These are phyloP conservation scores for Jackrogersella multiformis DNA, from an alignment of 495 filamentous ascomycete genomes.

Conservation along the genomic window DNA sequence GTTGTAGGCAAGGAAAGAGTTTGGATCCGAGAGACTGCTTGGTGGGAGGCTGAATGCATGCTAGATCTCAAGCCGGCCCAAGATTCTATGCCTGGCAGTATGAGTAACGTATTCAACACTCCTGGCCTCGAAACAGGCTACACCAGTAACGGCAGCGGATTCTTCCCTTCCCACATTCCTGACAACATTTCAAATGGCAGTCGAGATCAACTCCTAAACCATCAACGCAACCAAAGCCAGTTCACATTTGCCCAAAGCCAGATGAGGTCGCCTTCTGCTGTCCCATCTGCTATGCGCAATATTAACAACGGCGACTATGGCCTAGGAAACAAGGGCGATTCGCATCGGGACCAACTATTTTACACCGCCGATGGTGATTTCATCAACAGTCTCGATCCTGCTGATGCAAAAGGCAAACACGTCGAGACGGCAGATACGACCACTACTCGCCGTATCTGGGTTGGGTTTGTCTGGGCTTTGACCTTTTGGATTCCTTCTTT, in stretches of 20 bases:
- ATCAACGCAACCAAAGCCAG: constrained; percentile 65
- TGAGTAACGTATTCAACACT: constrained; percentile 59
- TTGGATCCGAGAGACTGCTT: constrained; percentile 92
- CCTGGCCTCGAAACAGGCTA: constrained; percentile 70
- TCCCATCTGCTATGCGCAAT: constrained; percentile 75
- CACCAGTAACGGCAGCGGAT: constrained; percentile 70
- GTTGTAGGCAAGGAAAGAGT: constrained; percentile 88
- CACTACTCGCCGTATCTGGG: constrained; percentile 75
- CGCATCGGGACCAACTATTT: constrained; percentile 73
- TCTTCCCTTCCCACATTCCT: constrained; percentile 70
- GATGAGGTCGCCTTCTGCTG: constrained; percentile 72
- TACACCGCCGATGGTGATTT: constrained; percentile 70
- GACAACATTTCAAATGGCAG: constrained; percentile 71
- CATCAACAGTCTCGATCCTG: constrained; percentile 70
- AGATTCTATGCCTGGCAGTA: constrained; percentile 47
- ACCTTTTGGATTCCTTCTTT: constrained; percentile 98
- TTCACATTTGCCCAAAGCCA: constrained; percentile 67
- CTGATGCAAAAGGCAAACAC: constrained; percentile 76
- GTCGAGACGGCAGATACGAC: constrained; percentile 76
- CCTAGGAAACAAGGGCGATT: constrained; percentile 85
- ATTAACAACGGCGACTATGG: constrained; percentile 81
- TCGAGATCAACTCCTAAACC: constrained; percentile 71
- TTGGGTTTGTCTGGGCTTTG: constrained; percentile 79
- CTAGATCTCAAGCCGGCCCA: constrained; percentile 80
- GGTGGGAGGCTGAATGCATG: constrained; percentile 99